Conservation (phyloP, 129 eudicot genomes). For the Flaveria brownii region DNA sequence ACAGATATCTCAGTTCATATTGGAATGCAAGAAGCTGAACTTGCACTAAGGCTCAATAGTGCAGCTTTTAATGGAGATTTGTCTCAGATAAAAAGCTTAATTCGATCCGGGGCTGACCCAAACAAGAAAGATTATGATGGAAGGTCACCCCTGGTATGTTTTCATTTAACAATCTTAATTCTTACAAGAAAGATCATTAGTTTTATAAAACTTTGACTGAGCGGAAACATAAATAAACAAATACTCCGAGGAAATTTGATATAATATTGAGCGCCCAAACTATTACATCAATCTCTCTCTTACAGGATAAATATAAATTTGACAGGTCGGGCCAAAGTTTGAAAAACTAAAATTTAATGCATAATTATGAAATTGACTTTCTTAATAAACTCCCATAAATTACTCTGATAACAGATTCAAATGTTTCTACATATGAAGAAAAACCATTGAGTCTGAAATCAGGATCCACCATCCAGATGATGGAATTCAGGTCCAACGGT, state of each 20-base stretch:
- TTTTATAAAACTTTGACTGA: not conserved
- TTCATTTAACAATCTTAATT: not conserved
- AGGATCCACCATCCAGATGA: too few relatives aligned
- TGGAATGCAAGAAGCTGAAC: constrained; percentile 82
- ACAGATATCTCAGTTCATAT: constrained; percentile 76
- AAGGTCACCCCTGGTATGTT: constrained; percentile 83
- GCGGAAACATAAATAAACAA: not conserved
- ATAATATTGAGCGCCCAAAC: too few relatives aligned
- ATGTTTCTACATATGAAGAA: too few relatives aligned
- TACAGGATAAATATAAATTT: too few relatives aligned
- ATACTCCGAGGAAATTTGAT: too few relatives aligned
- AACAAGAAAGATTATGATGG: constrained; percentile 89
- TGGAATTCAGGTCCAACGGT: too few relatives aligned
- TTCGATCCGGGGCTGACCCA: constrained; percentile 96
- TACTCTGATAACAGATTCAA: too few relatives aligned
- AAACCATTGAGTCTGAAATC: too few relatives aligned
- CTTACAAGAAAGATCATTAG: not conserved
- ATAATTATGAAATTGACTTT: too few relatives aligned
- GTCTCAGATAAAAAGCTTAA: constrained; percentile 64
- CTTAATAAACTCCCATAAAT: too few relatives aligned
- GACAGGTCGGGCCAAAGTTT: not conserved
- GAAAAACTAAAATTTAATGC: too few relatives aligned
- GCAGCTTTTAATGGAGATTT: constrained; percentile 87
- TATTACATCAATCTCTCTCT: too few relatives aligned
- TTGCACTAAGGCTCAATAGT: constrained; percentile 79